A percentile compares a stretch with the other conserved stretches of the same genome.
phyloP scores from a whole-genome alignment of 768 basidiomycete species.

The Lactarius sanguifluus region DNA sequence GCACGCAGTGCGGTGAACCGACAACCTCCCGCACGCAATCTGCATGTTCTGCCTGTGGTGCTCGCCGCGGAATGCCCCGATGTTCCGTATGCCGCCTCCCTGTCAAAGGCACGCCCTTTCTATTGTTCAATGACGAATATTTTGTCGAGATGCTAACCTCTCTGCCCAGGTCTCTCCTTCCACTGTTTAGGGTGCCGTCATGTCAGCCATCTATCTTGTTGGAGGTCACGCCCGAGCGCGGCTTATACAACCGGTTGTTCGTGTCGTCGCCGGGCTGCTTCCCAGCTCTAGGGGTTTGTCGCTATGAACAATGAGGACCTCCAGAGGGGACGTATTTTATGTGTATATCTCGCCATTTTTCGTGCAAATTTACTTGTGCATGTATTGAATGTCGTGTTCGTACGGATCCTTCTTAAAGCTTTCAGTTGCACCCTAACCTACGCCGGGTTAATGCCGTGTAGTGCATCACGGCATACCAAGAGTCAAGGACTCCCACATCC shows the following conservation, averaged over 20 bases:
- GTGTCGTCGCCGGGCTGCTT: conserved; percentile 46
- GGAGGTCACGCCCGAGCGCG: conserved; percentile 49
- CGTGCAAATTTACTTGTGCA: background rate
- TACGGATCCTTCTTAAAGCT: background rate
- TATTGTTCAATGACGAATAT: background rate
- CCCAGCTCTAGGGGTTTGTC: conserved; percentile 3
- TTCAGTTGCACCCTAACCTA: background rate
- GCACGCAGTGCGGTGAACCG: conserved; percentile 28
- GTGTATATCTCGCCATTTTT: background rate
- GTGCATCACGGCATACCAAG: too few species aligned
- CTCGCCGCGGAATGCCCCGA: conserved; percentile 44
- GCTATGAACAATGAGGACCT: background rate
- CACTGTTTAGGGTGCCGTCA: conserved; percentile 64
- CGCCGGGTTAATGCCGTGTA: too few species aligned
- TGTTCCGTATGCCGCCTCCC: conserved; percentile 79
- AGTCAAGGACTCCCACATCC: too few species aligned
- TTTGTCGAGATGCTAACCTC: background rate
- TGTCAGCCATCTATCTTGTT: conserved; percentile 65
- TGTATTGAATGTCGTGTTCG: background rate
- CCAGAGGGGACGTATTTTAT: background rate
- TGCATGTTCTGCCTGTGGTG: conserved; percentile 45
- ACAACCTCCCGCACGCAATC: conserved; percentile 47
- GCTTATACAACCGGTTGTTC: conserved; percentile 70
- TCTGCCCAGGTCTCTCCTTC: conserved; percentile 51
- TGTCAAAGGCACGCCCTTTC: conserved; percentile 55